Base-by-base conservation (phyloP, 176 grass and related monocot genomes). In the Eragrostis nindensis region DNA sequence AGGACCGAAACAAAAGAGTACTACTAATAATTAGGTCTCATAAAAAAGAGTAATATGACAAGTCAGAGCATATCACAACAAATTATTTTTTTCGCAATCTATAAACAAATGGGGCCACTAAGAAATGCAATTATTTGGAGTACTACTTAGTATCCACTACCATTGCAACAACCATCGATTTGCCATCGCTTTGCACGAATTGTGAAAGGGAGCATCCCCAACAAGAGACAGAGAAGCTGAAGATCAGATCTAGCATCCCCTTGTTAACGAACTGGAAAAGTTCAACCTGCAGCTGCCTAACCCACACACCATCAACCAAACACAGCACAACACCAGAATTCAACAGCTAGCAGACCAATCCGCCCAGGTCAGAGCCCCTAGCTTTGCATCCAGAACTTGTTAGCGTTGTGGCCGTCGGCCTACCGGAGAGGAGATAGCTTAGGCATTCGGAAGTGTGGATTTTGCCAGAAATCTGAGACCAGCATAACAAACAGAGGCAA, bases 221-320 rank as follows among this genome's bases (percentile, higher is more conserved):
- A 63, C 4, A 15, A 66, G 29, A 78, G 45, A 29, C 11, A 73
- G n/a, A 73, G 30, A 27, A 19, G n/a, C 30, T 75, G n/a, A 56
- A 80, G 52, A 75, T 49, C 45, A 55, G 82, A 89, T 76, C 87
- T 70, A 63, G 30, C 70, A 60, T 26, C 22, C 18, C 19, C 1
- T 32, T 75, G 66, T 40, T 2, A 81, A 61, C 63, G 41, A 26
- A 50, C 7, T n/a, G 14, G 49, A 39, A 66, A n/a, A 24, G 40
- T 36, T 2, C 66, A 73, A n/a, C 54, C n/a, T 63, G 15, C 2
- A 47, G 8, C 22, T 1, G 64, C 5, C 24, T 11, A 43, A 50
- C 29, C 55, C 1, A 43, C 19, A 62, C 36, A 6, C 10, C 48
- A 88, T 53, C 17, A 69, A 32, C 16, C 12, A 1, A 56, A 62